Percentiles rank a stretch among this genome's conserved stretches.
Evolutionary conservation across 176 grass and related monocot genomes (phyloP).

Genomic region (Thalia dealbata): DNA sequence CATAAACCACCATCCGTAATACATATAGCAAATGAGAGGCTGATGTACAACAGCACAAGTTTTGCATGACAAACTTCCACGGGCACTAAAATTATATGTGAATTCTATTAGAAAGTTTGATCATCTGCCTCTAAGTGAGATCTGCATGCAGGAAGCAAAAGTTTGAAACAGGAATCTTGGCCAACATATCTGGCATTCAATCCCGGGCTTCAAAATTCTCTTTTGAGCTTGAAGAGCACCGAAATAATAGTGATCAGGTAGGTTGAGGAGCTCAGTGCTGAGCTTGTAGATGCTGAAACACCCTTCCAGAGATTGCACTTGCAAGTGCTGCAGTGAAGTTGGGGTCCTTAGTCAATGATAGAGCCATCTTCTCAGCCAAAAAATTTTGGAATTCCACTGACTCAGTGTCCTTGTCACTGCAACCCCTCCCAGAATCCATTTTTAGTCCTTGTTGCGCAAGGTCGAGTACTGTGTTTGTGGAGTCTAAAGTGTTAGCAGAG

Average conservation of each 20-base stretch:
- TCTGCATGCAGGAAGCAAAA: not conserved
- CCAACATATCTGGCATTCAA: not conserved
- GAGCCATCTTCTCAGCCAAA: slow-evolving; percentile 63
- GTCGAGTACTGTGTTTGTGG: slow-evolving; percentile 27
- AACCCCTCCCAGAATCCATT: slow-evolving; percentile 26
- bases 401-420: slow-evolving; percentile 20
- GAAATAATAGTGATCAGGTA: too few relatives aligned
- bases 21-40: too few relatives aligned
- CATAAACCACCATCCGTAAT: too few relatives aligned
- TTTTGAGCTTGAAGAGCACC: too few relatives aligned
- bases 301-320: slow-evolving; percentile 34
- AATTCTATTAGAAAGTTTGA: too few relatives aligned
- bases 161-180: not conserved
- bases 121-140: not conserved
- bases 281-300: slow-evolving; percentile 40
- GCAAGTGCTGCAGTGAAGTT: slow-evolving; percentile 53
- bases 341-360: slow-evolving; percentile 40
- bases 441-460: slow-evolving; percentile 29
- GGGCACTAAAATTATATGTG: too few relatives aligned
- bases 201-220: not conserved
- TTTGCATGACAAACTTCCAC: too few relatives aligned
- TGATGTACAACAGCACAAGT: too few relatives aligned
- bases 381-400: slow-evolving; percentile 41
- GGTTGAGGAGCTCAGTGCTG: not conserved
- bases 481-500: not conserved